These are phyloP conservation scores for Cladosporium sp. DNA, from an alignment of 2,329 filamentous ascomycete species.

Conservation along the genomic window DNA sequence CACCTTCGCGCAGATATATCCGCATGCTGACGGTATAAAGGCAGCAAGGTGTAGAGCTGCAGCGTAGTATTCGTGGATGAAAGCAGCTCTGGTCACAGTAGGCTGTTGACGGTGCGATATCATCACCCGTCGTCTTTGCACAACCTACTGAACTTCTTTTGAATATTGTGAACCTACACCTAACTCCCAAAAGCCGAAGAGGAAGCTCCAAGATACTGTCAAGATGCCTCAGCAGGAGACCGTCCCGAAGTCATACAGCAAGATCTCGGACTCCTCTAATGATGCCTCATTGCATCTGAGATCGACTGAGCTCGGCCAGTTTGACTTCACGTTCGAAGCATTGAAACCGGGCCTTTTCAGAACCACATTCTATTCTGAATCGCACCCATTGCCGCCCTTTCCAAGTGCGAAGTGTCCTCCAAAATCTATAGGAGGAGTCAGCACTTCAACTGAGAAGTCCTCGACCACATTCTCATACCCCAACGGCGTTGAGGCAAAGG, in stretches of 20 bases:
- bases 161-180: too few species aligned
- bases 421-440: constrained; percentile 24
- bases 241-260: constrained; percentile 32
- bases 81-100: too few species aligned
- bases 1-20: not conserved
- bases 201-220: not conserved
- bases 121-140: too few species aligned
- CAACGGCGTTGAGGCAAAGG: constrained; percentile 43
- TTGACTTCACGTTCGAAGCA: constrained; percentile 58
- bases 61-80: too few species aligned
- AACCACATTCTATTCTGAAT: constrained; percentile 57
- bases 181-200: too few species aligned
- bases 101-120: too few species aligned
- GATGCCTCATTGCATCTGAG: constrained; percentile 36
- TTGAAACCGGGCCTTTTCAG: constrained; percentile 59
- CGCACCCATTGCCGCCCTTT: constrained; percentile 59
- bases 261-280: constrained; percentile 16
- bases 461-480: not conserved
- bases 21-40: constrained; percentile 6
- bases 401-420: constrained; percentile 51
- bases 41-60: not conserved
- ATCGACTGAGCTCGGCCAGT: constrained; percentile 37
- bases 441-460: not conserved
- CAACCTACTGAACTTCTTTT: too few species aligned
- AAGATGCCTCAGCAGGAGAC: constrained; percentile 46